Percentiles rank a stretch among this genome's conserved stretches.
Evolutionary conservation across 2,329 filamentous ascomycete genomes (phyloP).

Genomic region (Aspergillus nomiae): DNA sequence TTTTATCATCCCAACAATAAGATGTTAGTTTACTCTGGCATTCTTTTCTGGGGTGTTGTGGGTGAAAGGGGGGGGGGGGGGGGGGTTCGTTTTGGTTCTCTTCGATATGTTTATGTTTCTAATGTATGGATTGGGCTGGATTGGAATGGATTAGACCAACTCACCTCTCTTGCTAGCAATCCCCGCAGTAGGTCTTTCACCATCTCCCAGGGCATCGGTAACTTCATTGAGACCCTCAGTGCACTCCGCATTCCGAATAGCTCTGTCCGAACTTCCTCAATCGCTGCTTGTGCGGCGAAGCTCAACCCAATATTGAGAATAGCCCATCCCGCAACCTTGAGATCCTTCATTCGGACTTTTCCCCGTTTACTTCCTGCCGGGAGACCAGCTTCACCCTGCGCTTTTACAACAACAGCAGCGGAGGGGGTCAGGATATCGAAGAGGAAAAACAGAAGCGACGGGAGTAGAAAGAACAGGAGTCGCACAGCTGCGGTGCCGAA

Average conservation of each 20-base stretch:
- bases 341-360: conserved; percentile 42
- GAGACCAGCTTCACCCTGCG: conserved; percentile 58
- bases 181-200: conserved; percentile 56
- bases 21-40: neutral
- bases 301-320: conserved; percentile 58
- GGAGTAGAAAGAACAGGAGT: conserved; percentile 69
- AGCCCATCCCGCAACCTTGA: conserved; percentile 57
- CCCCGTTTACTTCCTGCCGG: conserved; percentile 44
- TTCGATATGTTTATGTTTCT: neutral
- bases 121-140: too few species aligned
- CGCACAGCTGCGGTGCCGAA: conserved; percentile 70
- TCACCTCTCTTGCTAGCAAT: conserved; percentile 60
- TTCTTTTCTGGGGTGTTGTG: neutral
- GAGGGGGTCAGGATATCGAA: conserved; percentile 73
- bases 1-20: neutral
- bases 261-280: conserved; percentile 59
- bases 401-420: conserved; percentile 69
- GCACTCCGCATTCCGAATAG: conserved; percentile 56
- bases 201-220: conserved; percentile 66
- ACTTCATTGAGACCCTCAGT: conserved; percentile 58
- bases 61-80: too few species aligned
- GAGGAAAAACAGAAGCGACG: conserved; percentile 70
- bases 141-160: conserved; percentile 15
- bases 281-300: conserved; percentile 54
- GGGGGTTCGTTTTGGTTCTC: too few species aligned